Evolutionary conservation across 257 asterid genomes (phyloP), one percentile per base, ranked within the genome.

Genomic region (Agastache rugosa): DNA sequence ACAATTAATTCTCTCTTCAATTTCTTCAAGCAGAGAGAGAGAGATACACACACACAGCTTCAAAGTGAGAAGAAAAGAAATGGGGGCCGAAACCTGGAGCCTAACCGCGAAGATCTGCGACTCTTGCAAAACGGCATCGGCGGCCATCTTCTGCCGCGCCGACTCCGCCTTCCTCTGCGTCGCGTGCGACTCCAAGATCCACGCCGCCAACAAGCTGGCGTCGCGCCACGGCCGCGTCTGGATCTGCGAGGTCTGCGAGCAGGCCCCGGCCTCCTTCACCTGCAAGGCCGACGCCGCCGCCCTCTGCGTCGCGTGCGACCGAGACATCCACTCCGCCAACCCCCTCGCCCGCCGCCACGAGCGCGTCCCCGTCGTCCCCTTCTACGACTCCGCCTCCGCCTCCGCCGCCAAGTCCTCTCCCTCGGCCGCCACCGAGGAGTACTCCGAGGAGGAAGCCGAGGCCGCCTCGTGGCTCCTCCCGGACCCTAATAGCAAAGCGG

Each of bases 211-310:
- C 86, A 89, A 87, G 85, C 89, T 90, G 15, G 95, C 93, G 14
- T 87, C 96, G 0, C 84, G 96, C 58, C 98, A 89, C 87, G 90
- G 83, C 42, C 90, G 96, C 37, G 97, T 90, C 22, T 85, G 84
- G 83, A 68, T 93, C 4, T 93, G 98, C 71, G 97, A 93, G 76
- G 98, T 93, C 17, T 93, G 98, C 81, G 98, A 93, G 87, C 93
- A 84, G 47, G 90, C 96, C 0, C 96, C 98, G 15, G 97, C 98
- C 4, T 67, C 81, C 78, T 90, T 90, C 78, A 90, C 98, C 61
- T 92, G 97, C 83, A 90, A 87, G 79, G 98, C 96, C 16, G 98
- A 92, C 56, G 94, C 96, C 1, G 98, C 98, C 9, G 86, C 97
- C 0, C 93, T 92, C 14, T 92, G 97, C 78, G 50, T 67, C 61